Conservation (phyloP, 805 yeast species). For the Candida railenensis region DNA sequence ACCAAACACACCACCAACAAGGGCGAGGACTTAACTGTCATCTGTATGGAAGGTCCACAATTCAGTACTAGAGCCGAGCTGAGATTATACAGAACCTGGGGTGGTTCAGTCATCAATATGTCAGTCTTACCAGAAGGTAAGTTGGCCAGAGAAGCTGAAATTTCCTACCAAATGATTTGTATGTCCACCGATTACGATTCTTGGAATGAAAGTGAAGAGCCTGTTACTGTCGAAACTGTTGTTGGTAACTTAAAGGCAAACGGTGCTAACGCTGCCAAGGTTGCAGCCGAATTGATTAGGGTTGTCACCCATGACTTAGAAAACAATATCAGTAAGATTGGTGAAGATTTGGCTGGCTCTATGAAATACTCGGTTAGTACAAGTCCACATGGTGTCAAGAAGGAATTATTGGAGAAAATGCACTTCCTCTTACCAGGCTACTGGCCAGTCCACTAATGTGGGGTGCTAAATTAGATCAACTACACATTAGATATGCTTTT, state of each 20-base stretch:
- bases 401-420: slow-evolving; percentile 73
- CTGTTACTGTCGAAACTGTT: slow-evolving; percentile 97
- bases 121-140: slow-evolving; percentile 96
- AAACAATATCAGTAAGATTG: slow-evolving; percentile 53
- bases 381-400: slow-evolving; percentile 66
- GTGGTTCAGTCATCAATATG: slow-evolving; percentile 96
- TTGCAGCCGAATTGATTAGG: slow-evolving; percentile 70
- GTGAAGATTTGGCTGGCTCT: slow-evolving; percentile 67
- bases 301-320: slow-evolving; percentile 62
- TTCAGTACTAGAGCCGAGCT: slow-evolving; percentile 97
- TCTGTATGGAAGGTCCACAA: slow-evolving; percentile 99
- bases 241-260: slow-evolving; percentile 88
- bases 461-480: no score
- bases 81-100: slow-evolving; percentile 78
- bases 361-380: slow-evolving; percentile 86
- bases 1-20: slow-evolving; percentile 55
- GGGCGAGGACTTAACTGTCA: slow-evolving; percentile 73
- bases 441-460: slow-evolving; percentile 54
- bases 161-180: slow-evolving; percentile 96
- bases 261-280: slow-evolving; percentile 75
- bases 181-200: slow-evolving; percentile 99
- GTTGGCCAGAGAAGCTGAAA: slow-evolving; percentile 95
- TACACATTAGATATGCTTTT: background rate
- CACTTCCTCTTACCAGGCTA: slow-evolving; percentile 89
- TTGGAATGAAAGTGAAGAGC: slow-evolving; percentile 93